A percentile compares a stretch with the other conserved stretches of the same genome.
These are phyloP conservation scores for Pyrenochaeta sp. DNA, from an alignment of 2,329 filamentous ascomycete genomes.

Conservation along the genomic window DNA sequence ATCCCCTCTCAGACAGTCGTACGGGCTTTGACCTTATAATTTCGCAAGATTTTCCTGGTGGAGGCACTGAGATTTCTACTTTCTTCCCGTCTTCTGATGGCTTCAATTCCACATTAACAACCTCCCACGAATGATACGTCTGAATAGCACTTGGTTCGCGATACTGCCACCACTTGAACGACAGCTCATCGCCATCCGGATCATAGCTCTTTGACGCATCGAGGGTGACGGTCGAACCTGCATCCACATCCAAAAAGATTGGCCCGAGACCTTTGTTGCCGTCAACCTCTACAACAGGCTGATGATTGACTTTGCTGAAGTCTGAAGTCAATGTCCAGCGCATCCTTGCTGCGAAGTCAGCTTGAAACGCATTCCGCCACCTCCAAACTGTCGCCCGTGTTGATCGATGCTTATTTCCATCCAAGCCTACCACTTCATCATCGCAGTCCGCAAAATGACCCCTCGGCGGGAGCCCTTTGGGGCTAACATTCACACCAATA, in stretches of 20 bases:
- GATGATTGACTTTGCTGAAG: constrained; percentile 27
- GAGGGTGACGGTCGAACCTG: constrained; percentile 11
- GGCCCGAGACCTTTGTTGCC: constrained; percentile 10
- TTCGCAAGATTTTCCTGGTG: neutral
- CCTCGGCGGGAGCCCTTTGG: constrained; percentile 1
- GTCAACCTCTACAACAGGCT: constrained; percentile 22
- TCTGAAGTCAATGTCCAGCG: constrained; percentile 40
- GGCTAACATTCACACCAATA: neutral
- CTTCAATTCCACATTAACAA: neutral
- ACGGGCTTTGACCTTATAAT: neutral
- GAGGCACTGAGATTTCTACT: neutral
- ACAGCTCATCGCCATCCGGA: constrained; percentile 21
- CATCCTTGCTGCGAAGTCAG: constrained; percentile 55
- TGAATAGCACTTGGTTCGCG: constrained; percentile 8
- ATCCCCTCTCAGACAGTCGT: neutral
- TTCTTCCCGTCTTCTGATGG: neutral
- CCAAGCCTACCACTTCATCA: constrained; percentile 28
- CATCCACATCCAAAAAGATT: constrained; percentile 7
- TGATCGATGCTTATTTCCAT: constrained; percentile 42
- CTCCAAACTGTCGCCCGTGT: constrained; percentile 52
- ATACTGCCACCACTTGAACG: constrained; percentile 27
- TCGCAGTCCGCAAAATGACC: constrained; percentile 43
- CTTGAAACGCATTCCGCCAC: constrained; percentile 53
- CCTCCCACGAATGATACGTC: constrained; percentile 1
- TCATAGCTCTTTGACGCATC: constrained; percentile 25